Evolutionary conservation across 768 basidiomycete genomes (phyloP).

Genomic region (Collybia mongolica): DNA sequence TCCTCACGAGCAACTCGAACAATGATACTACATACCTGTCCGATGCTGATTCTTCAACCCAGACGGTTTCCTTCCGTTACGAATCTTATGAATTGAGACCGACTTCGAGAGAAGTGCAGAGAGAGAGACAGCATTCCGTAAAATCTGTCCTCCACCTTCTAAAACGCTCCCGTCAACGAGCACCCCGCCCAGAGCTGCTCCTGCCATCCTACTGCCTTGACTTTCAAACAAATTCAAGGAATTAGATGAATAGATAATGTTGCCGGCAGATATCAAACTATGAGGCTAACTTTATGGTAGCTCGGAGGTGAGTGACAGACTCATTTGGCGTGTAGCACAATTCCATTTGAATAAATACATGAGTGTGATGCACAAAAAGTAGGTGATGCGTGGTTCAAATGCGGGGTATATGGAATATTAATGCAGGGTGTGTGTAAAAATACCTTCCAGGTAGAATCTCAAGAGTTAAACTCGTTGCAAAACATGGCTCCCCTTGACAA

Average conservation of each 20-base stretch:
- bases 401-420: neutral
- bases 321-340: too few relatives aligned
- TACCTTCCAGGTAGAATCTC: neutral
- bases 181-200: constrained; percentile 20
- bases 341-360: too few relatives aligned
- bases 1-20: too few relatives aligned
- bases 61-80: constrained; percentile 54
- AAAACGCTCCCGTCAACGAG: constrained; percentile 49
- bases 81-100: constrained; percentile 59
- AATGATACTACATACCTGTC: constrained; percentile 40
- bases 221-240: neutral
- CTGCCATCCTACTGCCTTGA: constrained; percentile 5
- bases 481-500: constrained; percentile 13
- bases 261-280: too few relatives aligned
- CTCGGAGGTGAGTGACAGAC: too few relatives aligned
- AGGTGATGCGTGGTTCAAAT: neutral
- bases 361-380: too few relatives aligned
- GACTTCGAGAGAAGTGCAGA: constrained; percentile 65
- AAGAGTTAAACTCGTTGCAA: constrained; percentile 13
- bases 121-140: constrained; percentile 67
- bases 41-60: constrained; percentile 76
- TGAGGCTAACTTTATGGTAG: too few relatives aligned
- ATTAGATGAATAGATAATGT: neutral
- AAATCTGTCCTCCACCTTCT: constrained; percentile 70
- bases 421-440: neutral